Percentiles rank a stretch among this genome's conserved stretches.
phyloP scores from a whole-genome alignment of 306 rosid species.

The Purshia tridentata region DNA sequence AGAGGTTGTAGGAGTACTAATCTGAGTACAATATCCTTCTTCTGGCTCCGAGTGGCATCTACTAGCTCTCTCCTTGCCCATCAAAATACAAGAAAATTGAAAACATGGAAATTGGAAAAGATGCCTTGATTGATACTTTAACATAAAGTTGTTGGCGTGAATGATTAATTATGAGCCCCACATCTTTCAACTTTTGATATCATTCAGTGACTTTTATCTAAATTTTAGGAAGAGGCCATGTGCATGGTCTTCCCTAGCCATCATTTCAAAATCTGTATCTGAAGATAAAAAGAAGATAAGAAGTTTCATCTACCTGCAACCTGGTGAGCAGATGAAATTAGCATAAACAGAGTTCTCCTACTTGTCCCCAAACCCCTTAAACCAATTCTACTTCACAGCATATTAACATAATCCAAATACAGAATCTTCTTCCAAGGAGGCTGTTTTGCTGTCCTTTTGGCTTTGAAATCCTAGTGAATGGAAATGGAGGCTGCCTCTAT shows the following conservation, averaged over 20 bases:
- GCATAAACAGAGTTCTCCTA: neutral
- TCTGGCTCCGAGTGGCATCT: neutral
- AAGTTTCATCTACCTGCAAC: neutral
- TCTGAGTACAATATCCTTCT: neutral
- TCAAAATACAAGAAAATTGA: neutral
- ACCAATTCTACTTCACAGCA: too few species aligned
- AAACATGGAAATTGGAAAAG: neutral
- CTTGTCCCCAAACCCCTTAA: neutral
- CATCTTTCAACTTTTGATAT: conserved; percentile 20
- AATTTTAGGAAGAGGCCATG: conserved; percentile 38
- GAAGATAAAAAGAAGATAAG: neutral
- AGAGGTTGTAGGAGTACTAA: neutral
- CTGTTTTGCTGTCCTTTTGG: neutral
- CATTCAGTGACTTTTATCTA: conserved; percentile 22
- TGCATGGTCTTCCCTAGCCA: conserved; percentile 41
- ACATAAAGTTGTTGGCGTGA: conserved; percentile 26
- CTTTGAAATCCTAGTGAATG: neutral
- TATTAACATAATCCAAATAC: neutral
- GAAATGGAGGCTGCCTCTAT: neutral
- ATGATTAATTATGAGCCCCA: conserved; percentile 33
- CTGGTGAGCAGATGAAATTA: neutral
- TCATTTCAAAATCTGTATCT: conserved; percentile 1
- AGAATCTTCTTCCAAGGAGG: neutral
- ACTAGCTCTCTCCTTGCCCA: neutral
- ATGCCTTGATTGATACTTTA: conserved; percentile 15